Conservation (phyloP, 768 basidiomycete genomes). For the Rhodotorula sphaerocarpa region DNA sequence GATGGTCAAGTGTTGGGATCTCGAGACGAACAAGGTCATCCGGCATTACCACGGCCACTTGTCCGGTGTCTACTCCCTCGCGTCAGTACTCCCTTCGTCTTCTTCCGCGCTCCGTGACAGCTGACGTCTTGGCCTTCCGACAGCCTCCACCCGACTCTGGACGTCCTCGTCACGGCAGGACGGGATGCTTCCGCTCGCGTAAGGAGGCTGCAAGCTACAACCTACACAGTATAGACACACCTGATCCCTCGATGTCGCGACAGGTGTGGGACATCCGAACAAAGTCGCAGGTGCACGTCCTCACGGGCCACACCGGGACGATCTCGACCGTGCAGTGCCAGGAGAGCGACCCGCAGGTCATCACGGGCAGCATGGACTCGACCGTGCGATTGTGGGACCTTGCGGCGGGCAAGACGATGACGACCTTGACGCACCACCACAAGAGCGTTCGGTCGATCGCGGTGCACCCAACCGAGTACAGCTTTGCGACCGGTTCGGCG, state of each 20-base stretch:
- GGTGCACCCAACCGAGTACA: slow-evolving; percentile 92
- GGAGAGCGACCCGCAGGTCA: slow-evolving; percentile 94
- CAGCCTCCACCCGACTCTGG: slow-evolving; percentile 85
- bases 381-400: slow-evolving; percentile 98
- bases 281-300: slow-evolving; percentile 86
- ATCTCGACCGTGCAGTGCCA: slow-evolving; percentile 94
- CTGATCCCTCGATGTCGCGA: no score
- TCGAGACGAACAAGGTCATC: slow-evolving; percentile 98
- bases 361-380: slow-evolving; percentile 96
- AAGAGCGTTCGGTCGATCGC: slow-evolving; percentile 91
- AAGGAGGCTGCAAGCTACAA: neutral
- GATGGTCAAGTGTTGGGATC: slow-evolving; percentile 99
- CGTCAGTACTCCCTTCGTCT: slow-evolving; percentile 38
- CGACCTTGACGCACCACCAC: slow-evolving; percentile 97
- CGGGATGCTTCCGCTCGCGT: slow-evolving; percentile 90
- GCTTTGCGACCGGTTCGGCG: slow-evolving; percentile 87
- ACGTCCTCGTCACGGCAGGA: slow-evolving; percentile 87
- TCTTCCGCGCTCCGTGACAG: no score
- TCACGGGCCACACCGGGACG: slow-evolving; percentile 87
- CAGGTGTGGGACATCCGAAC: slow-evolving; percentile 96
- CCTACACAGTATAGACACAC: no score
- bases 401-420: slow-evolving; percentile 93
- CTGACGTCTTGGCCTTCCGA: neutral
- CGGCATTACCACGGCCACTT: slow-evolving; percentile 97
- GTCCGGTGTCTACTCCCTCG: slow-evolving; percentile 90